Evolutionary conservation across 2,329 filamentous ascomycete genomes (phyloP), one percentile per base, ranked within the genome.

Genomic region (Aspergillus felis): DNA sequence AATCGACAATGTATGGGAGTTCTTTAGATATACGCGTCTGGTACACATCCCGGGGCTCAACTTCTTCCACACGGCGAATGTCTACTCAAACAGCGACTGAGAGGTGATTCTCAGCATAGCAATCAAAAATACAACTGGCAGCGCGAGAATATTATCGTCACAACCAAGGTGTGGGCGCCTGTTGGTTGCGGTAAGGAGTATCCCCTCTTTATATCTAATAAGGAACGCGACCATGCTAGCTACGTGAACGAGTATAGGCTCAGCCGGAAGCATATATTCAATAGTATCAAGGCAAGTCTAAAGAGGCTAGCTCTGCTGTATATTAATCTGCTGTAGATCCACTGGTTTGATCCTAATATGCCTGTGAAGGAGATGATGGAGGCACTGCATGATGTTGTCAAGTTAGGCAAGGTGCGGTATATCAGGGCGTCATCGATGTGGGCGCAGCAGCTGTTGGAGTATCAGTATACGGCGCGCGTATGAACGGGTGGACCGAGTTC

Each of bases 211-310:
- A 69, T 75, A 52, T 78, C 72, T 46, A 60, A 67, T 3, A 72
- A 79, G 47, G 70, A 83, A 20, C 71, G 68, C 1, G 68, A 68
- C 27, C 57, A 68, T 14, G 42, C 53, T 12, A 64, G 66, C 32
- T 68, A 68, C 32, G 56, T 68, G 4, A 70, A 70, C 22, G 62
- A 69, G 27, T 68, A 67, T 10, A 84, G 86, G 0, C 69, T 88
- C 41, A 82, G 79, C 52, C 74, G 86, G n/a, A 85, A 84, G 64
- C 82, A 85, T 62, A 84, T 88, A 61, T 82, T 88, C 60, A 80
- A 84, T 59, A 83, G 84, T 0, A 83, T 88, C 6, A 81, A 88
- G 54, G 76, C 73, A 53, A 83, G 80, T 58, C 65, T 85, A 50
- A 54, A 73, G 62, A 70, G 74, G n/a, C 69, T 86, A 1, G 76